A percentile compares a stretch with the other conserved stretches of the same genome.
Conservation (phyloP, 495 filamentous ascomycete species). For the Penicillium daleae region DNA sequence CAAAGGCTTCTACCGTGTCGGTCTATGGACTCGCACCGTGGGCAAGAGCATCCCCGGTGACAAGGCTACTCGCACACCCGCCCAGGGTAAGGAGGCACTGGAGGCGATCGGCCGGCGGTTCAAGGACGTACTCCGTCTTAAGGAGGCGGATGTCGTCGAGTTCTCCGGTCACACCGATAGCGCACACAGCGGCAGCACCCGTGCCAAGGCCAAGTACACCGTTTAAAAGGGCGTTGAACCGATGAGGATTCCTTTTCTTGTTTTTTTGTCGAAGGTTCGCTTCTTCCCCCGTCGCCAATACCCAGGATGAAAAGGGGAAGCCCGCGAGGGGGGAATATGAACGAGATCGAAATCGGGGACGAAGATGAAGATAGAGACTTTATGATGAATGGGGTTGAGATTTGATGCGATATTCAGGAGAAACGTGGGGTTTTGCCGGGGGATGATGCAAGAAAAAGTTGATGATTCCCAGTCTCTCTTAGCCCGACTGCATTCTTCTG, state of each 20-base stretch:
- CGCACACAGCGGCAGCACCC: conserved; percentile 87
- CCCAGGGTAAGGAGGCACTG: conserved; percentile 83
- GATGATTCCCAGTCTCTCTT: conserved; percentile 28
- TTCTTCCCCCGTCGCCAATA: conserved; percentile 7
- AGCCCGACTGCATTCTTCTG: conserved; percentile 26
- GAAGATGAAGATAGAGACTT: neutral
- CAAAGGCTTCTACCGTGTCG: conserved; percentile 96
- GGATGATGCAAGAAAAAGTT: conserved; percentile 20
- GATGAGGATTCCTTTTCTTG: neutral
- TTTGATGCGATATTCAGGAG: conserved; percentile 3
- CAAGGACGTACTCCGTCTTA: conserved; percentile 84
- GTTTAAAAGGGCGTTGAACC: conserved; percentile 55
- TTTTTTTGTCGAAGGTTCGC: neutral
- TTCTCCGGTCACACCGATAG: conserved; percentile 96
- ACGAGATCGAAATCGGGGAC: neutral
- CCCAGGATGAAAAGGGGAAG: neutral
- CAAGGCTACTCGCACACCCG: conserved; percentile 69
- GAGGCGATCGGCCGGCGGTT: conserved; percentile 83
- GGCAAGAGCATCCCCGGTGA: conserved; percentile 79
- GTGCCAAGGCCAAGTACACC: conserved; percentile 91
- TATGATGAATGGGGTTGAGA: conserved; percentile 2
- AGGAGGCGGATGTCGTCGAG: conserved; percentile 75
- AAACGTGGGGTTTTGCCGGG: conserved; percentile 8
- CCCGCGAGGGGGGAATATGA: neutral
- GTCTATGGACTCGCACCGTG: conserved; percentile 88